Evolutionary conservation across 768 basidiomycete genomes (phyloP).

Genomic region (Boletus sp.): DNA sequence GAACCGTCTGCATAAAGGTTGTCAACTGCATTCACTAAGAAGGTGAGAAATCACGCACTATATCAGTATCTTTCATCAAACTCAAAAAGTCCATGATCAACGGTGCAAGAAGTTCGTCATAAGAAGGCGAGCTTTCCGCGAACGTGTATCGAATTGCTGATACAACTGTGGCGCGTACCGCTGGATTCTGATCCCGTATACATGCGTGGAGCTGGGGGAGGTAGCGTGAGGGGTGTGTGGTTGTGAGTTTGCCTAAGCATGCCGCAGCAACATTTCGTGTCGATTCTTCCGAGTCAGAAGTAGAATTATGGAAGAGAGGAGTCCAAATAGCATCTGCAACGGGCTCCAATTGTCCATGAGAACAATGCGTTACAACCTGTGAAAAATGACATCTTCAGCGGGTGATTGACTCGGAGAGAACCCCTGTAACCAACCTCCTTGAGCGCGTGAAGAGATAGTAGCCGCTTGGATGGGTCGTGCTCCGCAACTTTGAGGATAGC

Average conservation of each 20-base stretch:
- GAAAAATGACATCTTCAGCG: not conserved
- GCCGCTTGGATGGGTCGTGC: conserved; percentile 70
- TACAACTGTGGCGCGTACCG: conserved; percentile 82
- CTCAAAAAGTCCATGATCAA: conserved; percentile 89
- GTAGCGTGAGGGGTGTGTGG: conserved; percentile 86
- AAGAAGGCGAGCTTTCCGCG: conserved; percentile 78
- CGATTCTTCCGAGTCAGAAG: conserved; percentile 79
- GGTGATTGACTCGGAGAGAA: not conserved
- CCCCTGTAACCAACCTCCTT: conserved; percentile 63
- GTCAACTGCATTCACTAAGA: not conserved
- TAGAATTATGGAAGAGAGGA: conserved; percentile 89
- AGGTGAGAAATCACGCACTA: conserved; percentile 48
- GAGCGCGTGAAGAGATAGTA: conserved; percentile 86
- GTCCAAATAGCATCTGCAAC: conserved; percentile 90
- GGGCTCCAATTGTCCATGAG: conserved; percentile 76
- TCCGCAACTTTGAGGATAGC: conserved; percentile 76
- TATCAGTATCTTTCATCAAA: conserved; percentile 82
- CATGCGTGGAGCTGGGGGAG: conserved; percentile 88
- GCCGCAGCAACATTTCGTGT: conserved; percentile 94
- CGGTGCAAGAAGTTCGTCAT: conserved; percentile 88
- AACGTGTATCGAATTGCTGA: conserved; percentile 91
- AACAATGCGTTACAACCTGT: conserved; percentile 89
- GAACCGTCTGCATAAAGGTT: conserved; percentile 62
- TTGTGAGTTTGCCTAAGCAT: conserved; percentile 92
- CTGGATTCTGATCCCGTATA: conserved; percentile 62